Evolutionary conservation across 2,329 filamentous ascomycete species (phyloP).

Genomic region (Diaporthe amygdali): DNA sequence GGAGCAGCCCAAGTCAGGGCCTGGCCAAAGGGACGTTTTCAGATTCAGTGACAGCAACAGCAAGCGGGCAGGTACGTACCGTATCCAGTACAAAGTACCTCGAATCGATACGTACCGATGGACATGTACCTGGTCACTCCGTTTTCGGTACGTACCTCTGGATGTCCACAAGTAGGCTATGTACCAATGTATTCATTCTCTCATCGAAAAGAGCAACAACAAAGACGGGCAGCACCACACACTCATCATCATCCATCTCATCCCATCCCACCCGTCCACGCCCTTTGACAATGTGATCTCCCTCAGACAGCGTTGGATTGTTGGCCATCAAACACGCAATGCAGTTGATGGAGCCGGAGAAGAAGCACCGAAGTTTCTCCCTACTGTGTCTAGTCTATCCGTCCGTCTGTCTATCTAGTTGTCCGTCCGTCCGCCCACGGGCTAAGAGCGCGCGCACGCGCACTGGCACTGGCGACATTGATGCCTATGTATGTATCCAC

Average conservation of each 20-base stretch:
- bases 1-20: slow-evolving; percentile 15
- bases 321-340: slow-evolving; percentile 12
- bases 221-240: neutral
- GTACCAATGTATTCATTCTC: slow-evolving; percentile 23
- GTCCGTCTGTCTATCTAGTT: neutral
- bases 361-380: neutral
- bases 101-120: slow-evolving; percentile 15
- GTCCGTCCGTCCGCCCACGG: neutral
- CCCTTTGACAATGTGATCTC: slow-evolving; percentile 18
- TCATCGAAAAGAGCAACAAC: neutral
- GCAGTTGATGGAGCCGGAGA: neutral
- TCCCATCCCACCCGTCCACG: neutral
- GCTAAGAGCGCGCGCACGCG: neutral
- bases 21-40: slow-evolving; percentile 14
- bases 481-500: neutral
- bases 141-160: slow-evolving; percentile 27
- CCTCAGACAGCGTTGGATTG: neutral
- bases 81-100: slow-evolving; percentile 13
- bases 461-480: neutral
- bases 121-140: slow-evolving; percentile 24
- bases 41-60: slow-evolving; percentile 5
- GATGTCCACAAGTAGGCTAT: slow-evolving; percentile 21
- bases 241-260: slow-evolving; percentile 1
- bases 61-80: neutral
- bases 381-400: neutral